Conservation (phyloP, 2,329 filamentous ascomycete species). For the Fusarium fujikuroi region DNA sequence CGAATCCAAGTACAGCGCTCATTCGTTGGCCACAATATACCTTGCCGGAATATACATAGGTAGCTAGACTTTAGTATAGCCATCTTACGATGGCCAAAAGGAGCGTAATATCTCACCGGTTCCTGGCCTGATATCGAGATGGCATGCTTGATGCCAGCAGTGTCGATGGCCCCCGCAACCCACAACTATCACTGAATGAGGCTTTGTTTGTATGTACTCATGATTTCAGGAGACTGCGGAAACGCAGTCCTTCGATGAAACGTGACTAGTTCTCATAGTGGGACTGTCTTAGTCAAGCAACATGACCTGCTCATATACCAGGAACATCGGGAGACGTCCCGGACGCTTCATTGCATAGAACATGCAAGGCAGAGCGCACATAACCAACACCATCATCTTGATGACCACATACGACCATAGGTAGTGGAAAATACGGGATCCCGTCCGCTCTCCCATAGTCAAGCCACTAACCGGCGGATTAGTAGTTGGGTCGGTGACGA, state of each 20-base stretch:
- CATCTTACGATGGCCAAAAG: not conserved
- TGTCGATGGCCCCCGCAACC: not conserved
- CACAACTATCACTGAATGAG: not conserved
- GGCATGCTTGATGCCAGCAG: conserved; percentile 1
- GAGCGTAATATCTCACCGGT: not conserved
- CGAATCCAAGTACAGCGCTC: not conserved
- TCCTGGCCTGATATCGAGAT: not conserved
- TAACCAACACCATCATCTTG: not conserved
- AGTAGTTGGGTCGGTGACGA: conserved; percentile 38
- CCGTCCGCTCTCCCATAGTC: conserved; percentile 36
- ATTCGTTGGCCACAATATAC: not conserved
- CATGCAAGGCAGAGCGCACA: not conserved
- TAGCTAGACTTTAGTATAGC: not conserved
- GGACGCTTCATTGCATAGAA: not conserved
- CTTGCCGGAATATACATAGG: not conserved
- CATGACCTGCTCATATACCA: not conserved
- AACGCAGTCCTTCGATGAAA: not conserved
- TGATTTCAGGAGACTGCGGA: not conserved
- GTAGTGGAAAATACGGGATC: conserved; percentile 40
- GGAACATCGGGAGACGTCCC: conserved; percentile 18
- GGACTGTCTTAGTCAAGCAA: not conserved
- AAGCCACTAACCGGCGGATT: conserved; percentile 35
- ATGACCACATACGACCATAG: conserved; percentile 34
- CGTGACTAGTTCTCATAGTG: not conserved
- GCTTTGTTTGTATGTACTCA: not conserved